phyloP scores from a whole-genome alignment of 2,329 filamentous ascomycete genomes.

The Trichoderma semiorbis region DNA sequence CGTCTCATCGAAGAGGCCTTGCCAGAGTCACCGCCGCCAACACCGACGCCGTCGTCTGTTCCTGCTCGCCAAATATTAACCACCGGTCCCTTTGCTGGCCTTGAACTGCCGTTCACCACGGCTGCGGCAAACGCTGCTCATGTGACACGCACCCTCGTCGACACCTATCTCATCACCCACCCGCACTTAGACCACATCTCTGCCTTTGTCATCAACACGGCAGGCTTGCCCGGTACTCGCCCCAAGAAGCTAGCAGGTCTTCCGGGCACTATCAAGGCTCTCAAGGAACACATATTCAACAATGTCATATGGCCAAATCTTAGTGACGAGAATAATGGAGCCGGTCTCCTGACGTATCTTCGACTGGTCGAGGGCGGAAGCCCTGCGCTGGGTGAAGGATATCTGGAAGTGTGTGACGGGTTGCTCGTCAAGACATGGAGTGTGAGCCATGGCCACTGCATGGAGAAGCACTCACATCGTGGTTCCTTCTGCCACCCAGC shows the following conservation, averaged over 20 bases:
- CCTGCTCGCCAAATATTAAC: constrained; percentile 51
- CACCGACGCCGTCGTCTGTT: constrained; percentile 17
- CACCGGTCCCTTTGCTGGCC: constrained; percentile 74
- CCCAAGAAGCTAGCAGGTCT: constrained; percentile 85
- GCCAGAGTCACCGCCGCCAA: constrained; percentile 30
- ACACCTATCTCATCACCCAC: constrained; percentile 90
- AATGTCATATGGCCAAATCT: constrained; percentile 97
- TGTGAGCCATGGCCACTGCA: constrained; percentile 87
- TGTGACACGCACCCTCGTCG: constrained; percentile 74
- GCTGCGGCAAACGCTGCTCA: constrained; percentile 76
- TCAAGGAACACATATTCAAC: constrained; percentile 96
- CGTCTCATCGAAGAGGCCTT: constrained; percentile 65
- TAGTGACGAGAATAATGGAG: constrained; percentile 92
- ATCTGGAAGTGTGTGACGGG: constrained; percentile 83
- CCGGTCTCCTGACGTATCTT: constrained; percentile 86
- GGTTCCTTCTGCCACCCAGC: constrained; percentile 49
- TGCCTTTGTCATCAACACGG: constrained; percentile 90
- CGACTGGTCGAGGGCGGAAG: constrained; percentile 87
- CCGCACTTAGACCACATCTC: constrained; percentile 95
- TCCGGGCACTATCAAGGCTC: constrained; percentile 82
- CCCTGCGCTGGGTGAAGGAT: constrained; percentile 77
- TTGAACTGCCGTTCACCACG: constrained; percentile 64
- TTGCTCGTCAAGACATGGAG: constrained; percentile 84
- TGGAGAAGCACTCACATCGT: constrained; percentile 66
- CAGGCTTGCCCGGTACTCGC: constrained; percentile 72